Evolutionary conservation across 768 basidiomycete genomes (phyloP), one percentile per base, ranked within the genome.

Genomic region (Hemileccinum rubropunctum): DNA sequence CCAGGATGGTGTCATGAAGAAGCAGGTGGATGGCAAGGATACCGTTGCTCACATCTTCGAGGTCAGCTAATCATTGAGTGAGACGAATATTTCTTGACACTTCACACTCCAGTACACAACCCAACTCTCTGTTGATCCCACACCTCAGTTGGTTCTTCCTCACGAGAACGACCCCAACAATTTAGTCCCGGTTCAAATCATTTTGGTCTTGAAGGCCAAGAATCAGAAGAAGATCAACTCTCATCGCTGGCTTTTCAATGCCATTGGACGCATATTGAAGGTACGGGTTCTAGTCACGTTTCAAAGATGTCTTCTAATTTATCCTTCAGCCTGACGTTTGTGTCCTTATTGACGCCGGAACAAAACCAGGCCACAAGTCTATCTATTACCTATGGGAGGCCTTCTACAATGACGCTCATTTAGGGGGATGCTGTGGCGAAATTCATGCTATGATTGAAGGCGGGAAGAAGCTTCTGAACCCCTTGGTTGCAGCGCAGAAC

Each of bases 401-500:
- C 2, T 91, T 92, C 68, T 89, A 90, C 65, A 90, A 88, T 57
- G 79, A 91, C 59, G 61, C 80, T 4, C 70, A 91, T 62, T 73
- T 93, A 12, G 91, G 90, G 39, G 91, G 91, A 40, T 91, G 89
- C 64, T 94, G 91, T 70, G 93, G 92, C 58, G 93, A 95, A 76
- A 95, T 95, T 58, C 89, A 95, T 55, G 95, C 95, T 52, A 95
- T 95, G 95, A 89, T 95, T 61, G 83, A 93, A 67, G 91, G 91
- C 14, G 93, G 93, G 38, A 84, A 70, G 70, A 97, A 97, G 68
- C 80, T 98, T 21, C 67, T 98, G 52, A 98, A 98, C 62, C 95
- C 92, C 17, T 73, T 94, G 42, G 80, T 98, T 27, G 95, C 95
- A 8, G 93, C 95, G 14, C 95, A 98, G 68, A 97, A 98, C 71